phyloP scores from a whole-genome alignment of 1,284 basidiomycete genomes.

The Malassezia japonica region DNA sequence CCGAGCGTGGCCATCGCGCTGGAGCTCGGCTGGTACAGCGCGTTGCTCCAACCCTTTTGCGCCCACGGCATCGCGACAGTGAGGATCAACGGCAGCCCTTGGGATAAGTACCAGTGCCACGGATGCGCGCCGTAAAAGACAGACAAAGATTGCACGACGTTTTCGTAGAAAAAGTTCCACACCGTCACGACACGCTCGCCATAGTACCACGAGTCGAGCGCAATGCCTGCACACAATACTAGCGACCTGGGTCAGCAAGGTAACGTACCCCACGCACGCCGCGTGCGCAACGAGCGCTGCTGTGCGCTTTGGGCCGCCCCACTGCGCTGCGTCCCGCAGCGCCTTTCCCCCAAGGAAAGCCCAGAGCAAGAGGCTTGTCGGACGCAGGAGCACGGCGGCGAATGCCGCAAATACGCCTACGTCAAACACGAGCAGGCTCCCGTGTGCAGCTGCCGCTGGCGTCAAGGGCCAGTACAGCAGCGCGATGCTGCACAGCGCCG shows the following conservation, averaged over 20 bases:
- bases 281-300: background rate
- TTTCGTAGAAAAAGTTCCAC: conserved; percentile 68
- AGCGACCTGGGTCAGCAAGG: conserved; percentile 24
- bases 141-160: conserved; percentile 60
- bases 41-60: conserved; percentile 53
- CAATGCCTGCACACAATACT: conserved; percentile 50
- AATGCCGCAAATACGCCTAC: conserved; percentile 3
- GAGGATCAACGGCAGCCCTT: conserved; percentile 71
- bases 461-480: conserved; percentile 61
- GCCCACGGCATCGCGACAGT: conserved; percentile 65
- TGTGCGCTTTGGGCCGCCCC: background rate
- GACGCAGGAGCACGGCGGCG: conserved; percentile 67
- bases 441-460: background rate
- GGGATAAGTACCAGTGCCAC: conserved; percentile 79
- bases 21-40: background rate
- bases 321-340: conserved; percentile 6
- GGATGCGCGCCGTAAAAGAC: conserved; percentile 83
- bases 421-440: background rate
- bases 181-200: conserved; percentile 55
- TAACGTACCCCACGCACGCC: background rate
- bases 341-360: conserved; percentile 50
- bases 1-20: conserved; percentile 13
- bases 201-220: conserved; percentile 64
- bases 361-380: conserved; percentile 82
- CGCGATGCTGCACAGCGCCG: conserved; percentile 69